A percentile compares a stretch with the other conserved stretches of the same genome.
These are phyloP conservation scores for Setaria italica DNA, from an alignment of 202 grass and related monocot species.

Conservation along the genomic window DNA sequence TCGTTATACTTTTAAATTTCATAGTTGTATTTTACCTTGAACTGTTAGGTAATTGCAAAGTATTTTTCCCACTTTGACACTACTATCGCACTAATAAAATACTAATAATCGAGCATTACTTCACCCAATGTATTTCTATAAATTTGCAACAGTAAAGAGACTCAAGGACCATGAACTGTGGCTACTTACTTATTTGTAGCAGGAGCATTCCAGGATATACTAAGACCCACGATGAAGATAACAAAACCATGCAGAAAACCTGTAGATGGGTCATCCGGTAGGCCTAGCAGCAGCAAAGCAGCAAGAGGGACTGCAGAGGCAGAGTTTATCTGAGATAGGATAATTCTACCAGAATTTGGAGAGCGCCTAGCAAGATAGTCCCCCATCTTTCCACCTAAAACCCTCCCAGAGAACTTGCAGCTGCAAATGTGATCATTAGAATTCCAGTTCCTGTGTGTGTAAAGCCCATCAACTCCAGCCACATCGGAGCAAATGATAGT, in stretches of 20 bases:
- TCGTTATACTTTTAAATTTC: neutral
- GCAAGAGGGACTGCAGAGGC: constrained; percentile 73
- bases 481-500: constrained; percentile 75
- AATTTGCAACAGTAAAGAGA: neutral
- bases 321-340: constrained; percentile 80
- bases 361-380: constrained; percentile 63
- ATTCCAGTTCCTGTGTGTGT: constrained; percentile 65
- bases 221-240: constrained; percentile 81
- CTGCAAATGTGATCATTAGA: constrained; percentile 51
- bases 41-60: neutral
- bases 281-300: constrained; percentile 60
- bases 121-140: neutral
- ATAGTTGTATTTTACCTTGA: neutral
- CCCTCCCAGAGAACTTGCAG: constrained; percentile 66
- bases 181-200: constrained; percentile 87
- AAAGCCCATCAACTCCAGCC: constrained; percentile 81
- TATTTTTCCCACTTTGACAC: neutral
- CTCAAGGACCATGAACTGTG: neutral
- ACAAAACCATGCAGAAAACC: constrained; percentile 60
- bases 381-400: constrained; percentile 82
- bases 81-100: neutral
- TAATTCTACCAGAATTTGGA: constrained; percentile 68
- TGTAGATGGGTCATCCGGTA: constrained; percentile 60
- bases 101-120: neutral
- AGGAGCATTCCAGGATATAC: constrained; percentile 64